These are phyloP conservation scores for Microcos paniculata DNA, from an alignment of 345 rosid species.

Conservation along the genomic window DNA sequence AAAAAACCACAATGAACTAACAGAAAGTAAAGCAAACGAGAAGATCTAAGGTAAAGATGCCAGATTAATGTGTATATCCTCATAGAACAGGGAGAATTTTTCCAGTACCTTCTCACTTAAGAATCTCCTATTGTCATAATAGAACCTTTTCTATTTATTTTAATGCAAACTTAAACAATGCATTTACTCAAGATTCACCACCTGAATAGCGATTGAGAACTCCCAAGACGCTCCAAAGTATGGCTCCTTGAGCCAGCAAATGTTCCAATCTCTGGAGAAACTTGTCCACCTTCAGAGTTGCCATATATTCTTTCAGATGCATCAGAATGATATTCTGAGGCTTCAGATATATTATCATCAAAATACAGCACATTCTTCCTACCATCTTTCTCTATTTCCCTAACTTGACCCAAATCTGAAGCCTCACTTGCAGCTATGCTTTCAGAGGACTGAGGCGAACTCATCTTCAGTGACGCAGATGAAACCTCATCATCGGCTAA, in stretches of 20 bases:
- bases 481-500: slow-evolving; percentile 58
- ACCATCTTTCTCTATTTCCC: slow-evolving; percentile 60
- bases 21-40: background rate
- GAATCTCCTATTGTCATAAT: background rate
- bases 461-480: slow-evolving; percentile 41
- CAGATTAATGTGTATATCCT: background rate
- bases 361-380: slow-evolving; percentile 41
- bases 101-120: background rate
- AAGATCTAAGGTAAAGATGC: slow-evolving; percentile 9
- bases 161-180: background rate
- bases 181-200: slow-evolving; percentile 25
- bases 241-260: slow-evolving; percentile 37
- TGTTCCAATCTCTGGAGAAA: slow-evolving; percentile 66
- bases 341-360: slow-evolving; percentile 70
- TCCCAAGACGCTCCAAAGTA: slow-evolving; percentile 59
- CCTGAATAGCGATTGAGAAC: slow-evolving; percentile 83
- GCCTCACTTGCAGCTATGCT: slow-evolving; percentile 60
- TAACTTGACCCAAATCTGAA: slow-evolving; percentile 61
- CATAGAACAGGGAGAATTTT: background rate
- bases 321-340: slow-evolving; percentile 59
- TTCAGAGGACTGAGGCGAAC: slow-evolving; percentile 67
- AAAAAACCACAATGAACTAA: background rate
- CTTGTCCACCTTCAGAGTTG: slow-evolving; percentile 48
- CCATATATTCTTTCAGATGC: slow-evolving; percentile 49
- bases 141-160: background rate